Base-by-base conservation (phyloP, 164 flowering plant genomes). In the Macadamia integrifolia region DNA sequence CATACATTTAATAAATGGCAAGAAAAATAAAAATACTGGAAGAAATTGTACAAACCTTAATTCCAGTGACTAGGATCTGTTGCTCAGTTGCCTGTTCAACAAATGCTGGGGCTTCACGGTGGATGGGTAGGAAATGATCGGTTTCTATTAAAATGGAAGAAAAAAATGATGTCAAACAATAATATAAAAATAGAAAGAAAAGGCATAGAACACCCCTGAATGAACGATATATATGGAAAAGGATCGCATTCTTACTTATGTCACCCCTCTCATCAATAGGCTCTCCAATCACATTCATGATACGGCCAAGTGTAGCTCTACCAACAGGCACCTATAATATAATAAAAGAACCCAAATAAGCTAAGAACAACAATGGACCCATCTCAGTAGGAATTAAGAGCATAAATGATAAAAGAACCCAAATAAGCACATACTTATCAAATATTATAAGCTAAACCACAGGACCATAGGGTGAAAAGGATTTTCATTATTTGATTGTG, bases 281-380 rank as follows among this genome's bases (percentile, higher is more conserved):
- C 83, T 94, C 99, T 68, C 99, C 99, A 77, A 94, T 88, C 60
- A 94, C 98, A 76, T 94, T 94, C 30, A 94, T 89, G 68, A 94
- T 92, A 57, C 99, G 95, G 14, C 99, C 99, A 75, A 94, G 97
- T 18, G 99, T 94, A 49, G 91, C 88, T 74, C 97, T 90, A 69
- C 99, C 99, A 7, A 94, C 99, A 60, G 99, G 99, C 1, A 92
- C 93, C 98, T 92, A 60, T 53, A 55, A 6, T 52, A 11, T 58
- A 66, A 48, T 3, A 23, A 9, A 32, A 3, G 60, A 31, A 65
- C 23, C 31, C 32, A 44, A 49, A 48, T 17, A 28, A 60, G 58
- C 55, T 35, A 9, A 61, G 1, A 31, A 1, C 12, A 55, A 29
- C 31, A 60, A 53, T 23, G 1, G 31, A 13, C 31, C 46, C 3